A percentile compares a stretch with the other conserved stretches of the same genome.
Evolutionary conservation across 495 filamentous ascomycete genomes (phyloP).

Genomic region (Aspergillus sclerotioniger): DNA sequence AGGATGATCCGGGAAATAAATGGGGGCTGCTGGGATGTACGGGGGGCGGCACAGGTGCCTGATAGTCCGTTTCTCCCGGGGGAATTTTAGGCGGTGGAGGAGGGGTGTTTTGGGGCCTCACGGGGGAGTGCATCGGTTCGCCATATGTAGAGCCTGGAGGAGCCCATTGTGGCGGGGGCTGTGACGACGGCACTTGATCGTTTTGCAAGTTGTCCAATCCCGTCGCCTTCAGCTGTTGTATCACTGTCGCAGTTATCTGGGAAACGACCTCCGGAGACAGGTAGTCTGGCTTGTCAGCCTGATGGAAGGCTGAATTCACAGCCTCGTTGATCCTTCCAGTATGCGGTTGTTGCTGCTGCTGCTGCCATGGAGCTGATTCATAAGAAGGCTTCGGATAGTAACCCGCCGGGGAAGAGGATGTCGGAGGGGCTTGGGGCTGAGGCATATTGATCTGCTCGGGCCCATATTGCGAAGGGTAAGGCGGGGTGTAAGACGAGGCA

Average conservation of each 20-base stretch:
- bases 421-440: conserved; percentile 30
- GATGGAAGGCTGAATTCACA: conserved; percentile 44
- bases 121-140: conserved; percentile 26
- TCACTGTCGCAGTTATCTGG: conserved; percentile 52
- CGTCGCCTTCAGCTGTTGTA: conserved; percentile 50
- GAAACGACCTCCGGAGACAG: conserved; percentile 50
- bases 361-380: conserved; percentile 20
- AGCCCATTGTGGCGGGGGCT: conserved; percentile 32
- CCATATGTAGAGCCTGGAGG: conserved; percentile 26
- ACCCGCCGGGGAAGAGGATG: conserved; percentile 19
- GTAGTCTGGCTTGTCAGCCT: conserved; percentile 33
- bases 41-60: conserved; percentile 40
- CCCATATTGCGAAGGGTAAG: conserved; percentile 37
- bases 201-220: conserved; percentile 37
- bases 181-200: conserved; percentile 27
- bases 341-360: conserved; percentile 13
- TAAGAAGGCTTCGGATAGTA: conserved; percentile 23
- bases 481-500: conserved; percentile 26
- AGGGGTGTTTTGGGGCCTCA: conserved; percentile 21
- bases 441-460: conserved; percentile 42
- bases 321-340: conserved; percentile 46
- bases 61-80: conserved; percentile 38
- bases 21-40: conserved; percentile 25
- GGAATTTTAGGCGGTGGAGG: conserved; percentile 21
- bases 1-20: conserved; percentile 23